Percentiles rank a stretch among this genome's conserved stretches.
These are phyloP conservation scores for Arxiozyma bovina DNA, from an alignment of 1,139 yeast genomes.

Conservation along the genomic window DNA sequence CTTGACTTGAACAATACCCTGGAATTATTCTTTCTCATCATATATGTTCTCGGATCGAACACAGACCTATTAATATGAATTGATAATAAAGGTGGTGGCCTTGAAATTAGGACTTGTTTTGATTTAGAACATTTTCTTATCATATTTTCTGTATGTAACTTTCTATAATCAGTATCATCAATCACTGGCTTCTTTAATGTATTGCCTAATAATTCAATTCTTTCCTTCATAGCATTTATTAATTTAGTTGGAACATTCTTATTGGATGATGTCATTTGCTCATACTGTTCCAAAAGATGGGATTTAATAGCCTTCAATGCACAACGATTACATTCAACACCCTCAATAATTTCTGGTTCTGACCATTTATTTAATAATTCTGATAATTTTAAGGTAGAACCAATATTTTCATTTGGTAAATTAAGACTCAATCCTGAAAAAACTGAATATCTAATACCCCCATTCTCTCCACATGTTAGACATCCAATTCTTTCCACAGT, in stretches of 20 bases:
- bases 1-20: conserved; percentile 66
- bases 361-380: conserved; percentile 64
- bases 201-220: conserved; percentile 47
- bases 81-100: conserved; percentile 78
- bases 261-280: conserved; percentile 28
- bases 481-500: conserved; percentile 86
- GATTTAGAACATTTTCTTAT: conserved; percentile 69
- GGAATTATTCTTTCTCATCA: conserved; percentile 75
- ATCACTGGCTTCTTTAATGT: conserved; percentile 61
- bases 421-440: conserved; percentile 74
- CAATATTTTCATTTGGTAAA: conserved; percentile 41
- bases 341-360: conserved; percentile 76
- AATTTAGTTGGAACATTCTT: conserved; percentile 33
- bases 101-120: conserved; percentile 67
- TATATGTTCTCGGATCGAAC: conserved; percentile 77
- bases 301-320: conserved; percentile 56
- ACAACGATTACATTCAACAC: conserved; percentile 89
- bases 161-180: conserved; percentile 69
- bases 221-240: conserved; percentile 37
- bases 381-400: conserved; percentile 40
- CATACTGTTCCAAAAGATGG: conserved; percentile 40
- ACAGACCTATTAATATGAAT: conserved; percentile 88
- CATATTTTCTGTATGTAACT: conserved; percentile 66
- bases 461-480: conserved; percentile 81
- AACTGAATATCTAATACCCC: conserved; percentile 79